Evolutionary conservation across 2,329 filamentous ascomycete species (phyloP), one percentile per base, ranked within the genome.

Genomic region (Sporothrix variecibatus): DNA sequence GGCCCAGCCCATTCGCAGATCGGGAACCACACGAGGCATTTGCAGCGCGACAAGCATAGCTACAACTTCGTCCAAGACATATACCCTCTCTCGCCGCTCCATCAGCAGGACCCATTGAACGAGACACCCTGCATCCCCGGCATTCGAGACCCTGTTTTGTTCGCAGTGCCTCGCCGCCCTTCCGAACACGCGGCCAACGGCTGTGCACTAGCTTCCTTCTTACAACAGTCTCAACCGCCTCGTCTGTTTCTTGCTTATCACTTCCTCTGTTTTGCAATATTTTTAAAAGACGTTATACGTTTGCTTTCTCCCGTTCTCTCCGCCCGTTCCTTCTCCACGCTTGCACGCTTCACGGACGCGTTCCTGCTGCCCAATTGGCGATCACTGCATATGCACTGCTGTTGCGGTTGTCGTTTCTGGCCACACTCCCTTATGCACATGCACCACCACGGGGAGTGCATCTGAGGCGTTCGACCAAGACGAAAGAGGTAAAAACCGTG

Each of bases 371-470:
- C 65, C 75, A 72, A 75, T 77, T 77, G 80, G 76, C 78, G 79
- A 80, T 81, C 81, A 79, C 78, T 82, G 81, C 80, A 81, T 80
- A 81, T 81, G 80, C 81, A 79, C 75, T 78, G 79, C 78, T 81
- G n/a, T 28, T 28, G 64, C 23, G 31, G 38, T 28, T 71, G 67
- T 43, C 46, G 34, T 58, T 34, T 26, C 65, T 60, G 40, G 28
- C 38, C 51, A 64, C 28, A 49, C 69, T 17, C 69, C 38, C 67
- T 17, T 49, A 72, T 74, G 60, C 72, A 74, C 46, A 74, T 75
- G 71, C 75, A 73, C 34, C 64, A 68, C 38, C 67, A 73, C 74
- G 75, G 75, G 60, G 72, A 74, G 58, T 73, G 72, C 70, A 72
- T 75, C 58, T 58, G 60, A 74, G 68, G 56, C 43, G 40, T 53